A percentile compares a stretch with the other conserved stretches of the same genome.
phyloP scores from a whole-genome alignment of 352 stramenopile species.

The Globisporangium abappressorium region DNA sequence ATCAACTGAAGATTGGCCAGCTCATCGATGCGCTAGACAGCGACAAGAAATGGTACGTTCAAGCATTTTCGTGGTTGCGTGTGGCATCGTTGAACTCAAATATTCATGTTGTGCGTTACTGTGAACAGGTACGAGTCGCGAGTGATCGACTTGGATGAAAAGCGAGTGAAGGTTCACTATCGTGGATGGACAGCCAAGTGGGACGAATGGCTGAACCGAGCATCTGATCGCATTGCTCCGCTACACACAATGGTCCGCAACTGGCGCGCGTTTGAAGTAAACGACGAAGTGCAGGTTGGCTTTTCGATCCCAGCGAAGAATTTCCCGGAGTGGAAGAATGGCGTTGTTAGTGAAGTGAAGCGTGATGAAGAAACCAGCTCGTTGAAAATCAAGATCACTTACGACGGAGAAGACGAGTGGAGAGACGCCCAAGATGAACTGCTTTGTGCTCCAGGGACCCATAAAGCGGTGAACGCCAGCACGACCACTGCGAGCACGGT shows the following conservation, averaged over 20 bases:
- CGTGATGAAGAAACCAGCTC: constrained; percentile 18
- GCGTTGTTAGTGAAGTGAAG: constrained; percentile 33
- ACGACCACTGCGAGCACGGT: constrained; percentile 3
- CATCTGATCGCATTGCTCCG: constrained; percentile 86
- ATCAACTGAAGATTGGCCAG: constrained; percentile 45
- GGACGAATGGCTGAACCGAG: constrained; percentile 94
- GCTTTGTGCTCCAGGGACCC: constrained; percentile 52
- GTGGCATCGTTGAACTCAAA: neutral
- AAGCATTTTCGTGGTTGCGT: neutral
- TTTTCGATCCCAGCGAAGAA: constrained; percentile 26
- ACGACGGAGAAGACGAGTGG: constrained; percentile 45
- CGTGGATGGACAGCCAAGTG: constrained; percentile 96
- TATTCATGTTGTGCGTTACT: neutral
- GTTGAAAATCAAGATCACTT: constrained; percentile 43
- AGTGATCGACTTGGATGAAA: constrained; percentile 37
- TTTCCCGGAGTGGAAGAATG: constrained; percentile 66
- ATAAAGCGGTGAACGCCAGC: constrained; percentile 48
- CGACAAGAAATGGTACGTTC: constrained; percentile 63
- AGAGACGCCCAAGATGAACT: constrained; percentile 64
- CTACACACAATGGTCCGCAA: constrained; percentile 86
- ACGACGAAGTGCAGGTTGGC: constrained; percentile 54
- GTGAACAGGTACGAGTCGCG: constrained; percentile 57
- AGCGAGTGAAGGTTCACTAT: constrained; percentile 91
- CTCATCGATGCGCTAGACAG: constrained; percentile 77
- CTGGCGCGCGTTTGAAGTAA: constrained; percentile 63